Conservation (phyloP, 176 grass and related monocot species). For the Phoenix roebelenii region DNA sequence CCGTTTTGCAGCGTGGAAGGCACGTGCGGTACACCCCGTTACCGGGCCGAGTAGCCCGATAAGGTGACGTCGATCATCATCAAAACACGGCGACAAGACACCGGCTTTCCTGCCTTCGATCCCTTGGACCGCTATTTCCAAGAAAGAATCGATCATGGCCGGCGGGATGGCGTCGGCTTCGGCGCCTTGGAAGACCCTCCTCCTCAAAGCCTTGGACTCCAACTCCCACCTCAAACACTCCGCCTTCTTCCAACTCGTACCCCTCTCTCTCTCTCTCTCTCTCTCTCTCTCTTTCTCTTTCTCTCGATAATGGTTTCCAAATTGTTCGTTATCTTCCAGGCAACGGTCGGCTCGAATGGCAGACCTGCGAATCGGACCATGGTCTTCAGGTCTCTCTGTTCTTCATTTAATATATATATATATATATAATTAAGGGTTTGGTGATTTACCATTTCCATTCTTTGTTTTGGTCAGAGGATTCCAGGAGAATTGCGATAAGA, state of each 20-base stretch:
- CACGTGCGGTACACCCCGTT: too few species aligned
- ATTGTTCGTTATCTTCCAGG: conserved; percentile 26
- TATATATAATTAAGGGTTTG: background rate
- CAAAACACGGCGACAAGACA: too few species aligned
- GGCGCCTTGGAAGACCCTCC: conserved; percentile 54
- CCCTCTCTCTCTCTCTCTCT: background rate
- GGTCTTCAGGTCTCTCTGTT: conserved; percentile 52
- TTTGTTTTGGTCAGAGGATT: conserved; percentile 45
- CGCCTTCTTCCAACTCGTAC: conserved; percentile 77
- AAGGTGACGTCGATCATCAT: too few species aligned
- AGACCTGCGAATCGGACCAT: conserved; percentile 80
- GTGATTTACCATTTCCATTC: background rate
- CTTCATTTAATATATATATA: too few species aligned
- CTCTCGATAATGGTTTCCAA: too few species aligned
- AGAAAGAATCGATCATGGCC: too few species aligned
- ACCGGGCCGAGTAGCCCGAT: too few species aligned
- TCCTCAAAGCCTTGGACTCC: conserved; percentile 52
- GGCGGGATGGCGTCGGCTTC: background rate
- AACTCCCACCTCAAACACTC: conserved; percentile 81
- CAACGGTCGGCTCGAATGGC: conserved; percentile 43
- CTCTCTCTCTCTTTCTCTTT: background rate
- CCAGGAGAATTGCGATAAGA: conserved; percentile 58
- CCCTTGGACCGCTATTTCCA: too few species aligned
- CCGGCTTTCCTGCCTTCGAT: too few species aligned
- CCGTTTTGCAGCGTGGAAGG: too few species aligned